Conservation (phyloP, 257 asterid genomes). For the Coffea eugenioides region DNA sequence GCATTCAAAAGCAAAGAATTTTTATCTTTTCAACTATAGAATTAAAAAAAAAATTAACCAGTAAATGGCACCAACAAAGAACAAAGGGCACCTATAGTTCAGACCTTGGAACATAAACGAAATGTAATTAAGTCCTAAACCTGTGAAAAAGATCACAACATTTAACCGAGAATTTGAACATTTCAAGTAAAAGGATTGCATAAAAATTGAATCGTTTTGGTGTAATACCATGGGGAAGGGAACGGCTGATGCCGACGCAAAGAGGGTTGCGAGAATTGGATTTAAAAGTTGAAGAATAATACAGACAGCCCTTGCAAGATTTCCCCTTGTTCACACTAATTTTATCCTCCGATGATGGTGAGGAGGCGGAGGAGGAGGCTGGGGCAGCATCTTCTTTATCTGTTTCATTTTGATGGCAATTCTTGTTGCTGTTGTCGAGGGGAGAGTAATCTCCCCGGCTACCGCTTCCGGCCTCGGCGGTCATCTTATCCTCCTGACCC, state of each 20-base stretch:
- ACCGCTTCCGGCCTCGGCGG: neutral
- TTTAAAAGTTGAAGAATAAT: constrained; percentile 65
- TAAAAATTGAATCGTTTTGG: neutral
- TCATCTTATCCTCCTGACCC: neutral
- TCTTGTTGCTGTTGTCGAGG: neutral
- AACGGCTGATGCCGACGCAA: constrained; percentile 77
- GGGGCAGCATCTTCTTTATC: neutral
- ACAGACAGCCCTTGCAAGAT: constrained; percentile 81
- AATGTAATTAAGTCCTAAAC: neutral
- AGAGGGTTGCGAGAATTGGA: constrained; percentile 69
- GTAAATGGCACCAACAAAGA: neutral
- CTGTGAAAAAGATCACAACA: neutral
- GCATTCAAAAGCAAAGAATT: neutral
- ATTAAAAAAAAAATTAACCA: neutral
- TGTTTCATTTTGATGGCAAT: constrained; percentile 3
- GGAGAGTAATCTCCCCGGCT: neutral
- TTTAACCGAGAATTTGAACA: neutral
- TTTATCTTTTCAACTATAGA: neutral
- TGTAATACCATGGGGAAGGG: constrained; percentile 62
- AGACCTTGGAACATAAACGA: neutral
- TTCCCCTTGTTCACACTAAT: constrained; percentile 37
- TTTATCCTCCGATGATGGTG: constrained; percentile 19
- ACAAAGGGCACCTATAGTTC: neutral
- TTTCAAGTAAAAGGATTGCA: neutral
- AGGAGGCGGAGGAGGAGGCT: constrained; percentile 24